A percentile compares a stretch with the other conserved stretches of the same genome.
Evolutionary conservation across 345 rosid genomes (phyloP).

Genomic region (Luvunga scandens): DNA sequence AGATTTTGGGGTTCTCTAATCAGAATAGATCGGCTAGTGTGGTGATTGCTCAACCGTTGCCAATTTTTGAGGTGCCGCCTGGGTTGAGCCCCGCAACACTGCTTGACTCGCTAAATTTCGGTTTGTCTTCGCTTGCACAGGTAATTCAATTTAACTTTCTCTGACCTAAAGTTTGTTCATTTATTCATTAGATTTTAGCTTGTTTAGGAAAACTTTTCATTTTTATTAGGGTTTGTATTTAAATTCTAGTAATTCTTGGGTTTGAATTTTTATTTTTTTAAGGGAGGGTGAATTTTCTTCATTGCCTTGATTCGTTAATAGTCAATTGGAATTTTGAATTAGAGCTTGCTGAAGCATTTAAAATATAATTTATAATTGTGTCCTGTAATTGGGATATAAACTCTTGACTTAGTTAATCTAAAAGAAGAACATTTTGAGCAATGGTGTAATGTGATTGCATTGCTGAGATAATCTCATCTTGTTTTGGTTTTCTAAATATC

Average conservation of each 20-base stretch:
- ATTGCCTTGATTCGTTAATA: too few relatives aligned
- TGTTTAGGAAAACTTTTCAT: not conserved
- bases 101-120: slow-evolving; percentile 70
- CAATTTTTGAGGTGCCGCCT: slow-evolving; percentile 45
- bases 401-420: too few relatives aligned
- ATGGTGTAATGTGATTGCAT: too few relatives aligned
- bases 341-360: too few relatives aligned
- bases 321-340: too few relatives aligned
- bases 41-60: slow-evolving; percentile 39
- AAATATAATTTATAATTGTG: too few relatives aligned
- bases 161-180: not conserved
- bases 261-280: not conserved
- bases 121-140: slow-evolving; percentile 64
- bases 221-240: not conserved
- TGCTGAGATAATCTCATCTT: too few relatives aligned
- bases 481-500: too few relatives aligned
- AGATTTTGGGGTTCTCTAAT: not conserved
- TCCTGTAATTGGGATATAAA: too few relatives aligned
- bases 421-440: too few relatives aligned
- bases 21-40: slow-evolving; percentile 48
- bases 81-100: slow-evolving; percentile 50
- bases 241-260: not conserved
- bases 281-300: too few relatives aligned
- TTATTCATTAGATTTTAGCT: not conserved
- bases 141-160: slow-evolving; percentile 20